Conservation (phyloP, 257 asterid species). For the Perilla frutescens region DNA sequence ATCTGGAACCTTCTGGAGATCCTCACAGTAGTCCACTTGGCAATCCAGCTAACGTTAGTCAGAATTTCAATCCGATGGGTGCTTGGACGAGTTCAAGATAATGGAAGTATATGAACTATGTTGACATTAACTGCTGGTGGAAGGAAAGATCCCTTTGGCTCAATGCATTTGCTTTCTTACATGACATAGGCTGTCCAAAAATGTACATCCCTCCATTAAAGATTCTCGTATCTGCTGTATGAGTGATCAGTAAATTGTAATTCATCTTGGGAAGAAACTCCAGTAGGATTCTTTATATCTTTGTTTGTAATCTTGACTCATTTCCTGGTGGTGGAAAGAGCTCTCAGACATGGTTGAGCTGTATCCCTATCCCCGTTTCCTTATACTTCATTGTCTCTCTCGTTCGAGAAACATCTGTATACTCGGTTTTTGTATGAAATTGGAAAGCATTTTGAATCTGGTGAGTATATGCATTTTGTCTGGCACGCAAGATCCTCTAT, state of each 20-base stretch:
- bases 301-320: not conserved
- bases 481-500: not conserved
- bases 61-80: conserved; percentile 56
- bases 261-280: conserved; percentile 53
- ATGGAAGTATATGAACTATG: conserved; percentile 42
- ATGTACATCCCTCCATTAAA: conserved; percentile 39
- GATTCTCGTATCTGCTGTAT: conserved; percentile 7
- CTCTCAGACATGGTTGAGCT: not conserved
- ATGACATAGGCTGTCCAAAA: conserved; percentile 45
- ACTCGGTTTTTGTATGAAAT: conserved; percentile 23
- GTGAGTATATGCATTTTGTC: not conserved
- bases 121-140: conserved; percentile 57
- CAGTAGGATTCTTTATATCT: not conserved
- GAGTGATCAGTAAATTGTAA: not conserved
- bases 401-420: conserved; percentile 16
- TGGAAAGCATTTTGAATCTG: conserved; percentile 2
- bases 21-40: conserved; percentile 47
- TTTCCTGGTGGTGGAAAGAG: not conserved
- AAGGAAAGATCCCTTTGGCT: conserved; percentile 37
- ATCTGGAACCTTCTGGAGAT: conserved; percentile 47
- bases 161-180: conserved; percentile 35
- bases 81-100: conserved; percentile 59
- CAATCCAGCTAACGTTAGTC: conserved; percentile 50
- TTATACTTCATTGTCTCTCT: not conserved
- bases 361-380: not conserved